A percentile compares a stretch with the other conserved stretches of the same genome.
Evolutionary conservation across 176 grass and related monocot species (phyloP).

Genomic region (Elaeis guineensis): DNA sequence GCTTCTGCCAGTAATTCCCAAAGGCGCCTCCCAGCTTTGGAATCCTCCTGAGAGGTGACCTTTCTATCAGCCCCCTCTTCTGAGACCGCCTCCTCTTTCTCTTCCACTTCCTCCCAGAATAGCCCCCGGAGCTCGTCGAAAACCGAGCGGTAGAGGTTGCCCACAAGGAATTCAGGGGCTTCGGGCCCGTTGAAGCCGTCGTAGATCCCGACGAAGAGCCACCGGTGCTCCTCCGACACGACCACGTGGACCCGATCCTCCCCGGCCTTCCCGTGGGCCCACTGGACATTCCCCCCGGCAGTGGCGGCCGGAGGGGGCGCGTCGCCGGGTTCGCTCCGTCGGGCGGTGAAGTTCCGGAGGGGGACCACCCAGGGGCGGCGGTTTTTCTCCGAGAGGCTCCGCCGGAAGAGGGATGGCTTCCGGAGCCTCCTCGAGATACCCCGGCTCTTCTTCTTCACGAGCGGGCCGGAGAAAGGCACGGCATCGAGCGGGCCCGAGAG

Average conservation of each 20-base stretch:
- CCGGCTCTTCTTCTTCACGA: constrained; percentile 36
- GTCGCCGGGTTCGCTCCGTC: not conserved
- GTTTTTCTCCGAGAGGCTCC: constrained; percentile 59
- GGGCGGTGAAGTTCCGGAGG: constrained; percentile 24
- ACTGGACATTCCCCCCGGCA: constrained; percentile 51
- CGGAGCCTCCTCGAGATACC: constrained; percentile 40
- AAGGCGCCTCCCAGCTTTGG: constrained; percentile 25
- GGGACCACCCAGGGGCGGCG: constrained; percentile 40
- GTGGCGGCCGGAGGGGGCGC: not conserved
- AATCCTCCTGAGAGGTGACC: constrained; percentile 4
- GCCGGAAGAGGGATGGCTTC: constrained; percentile 46
- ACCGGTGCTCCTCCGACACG: constrained; percentile 76
- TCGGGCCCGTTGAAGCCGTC: constrained; percentile 92
- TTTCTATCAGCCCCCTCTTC: not conserved
- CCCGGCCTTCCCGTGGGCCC: constrained; percentile 80
- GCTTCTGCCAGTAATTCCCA: constrained; percentile 76
- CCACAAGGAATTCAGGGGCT: constrained; percentile 79
- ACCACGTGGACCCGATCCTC: constrained; percentile 89
- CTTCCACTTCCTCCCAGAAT: constrained; percentile 42
- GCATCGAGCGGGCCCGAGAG: constrained; percentile 37
- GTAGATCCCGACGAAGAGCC: constrained; percentile 94
- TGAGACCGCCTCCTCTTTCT: constrained; percentile 6
- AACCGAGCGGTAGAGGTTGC: constrained; percentile 63
- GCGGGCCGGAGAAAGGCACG: constrained; percentile 67
- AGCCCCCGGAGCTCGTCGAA: constrained; percentile 60